Percentiles rank a stretch among this genome's conserved stretches.
These are phyloP conservation scores for Astathelohania contejeani DNA, from an alignment of 371 early-diverging fungal species.

Conservation along the genomic window DNA sequence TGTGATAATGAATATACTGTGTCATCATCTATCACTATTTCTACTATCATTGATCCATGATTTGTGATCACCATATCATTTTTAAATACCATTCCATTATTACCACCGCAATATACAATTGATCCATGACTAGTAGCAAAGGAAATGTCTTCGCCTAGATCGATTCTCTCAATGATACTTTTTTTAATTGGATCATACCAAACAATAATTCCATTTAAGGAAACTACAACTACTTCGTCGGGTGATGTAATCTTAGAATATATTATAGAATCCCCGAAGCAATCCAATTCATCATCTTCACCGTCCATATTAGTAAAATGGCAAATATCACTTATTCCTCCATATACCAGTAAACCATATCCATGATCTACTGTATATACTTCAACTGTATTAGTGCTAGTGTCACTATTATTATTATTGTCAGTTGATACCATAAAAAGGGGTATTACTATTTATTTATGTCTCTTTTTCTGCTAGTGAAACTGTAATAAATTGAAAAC, in stretches of 20 bases:
- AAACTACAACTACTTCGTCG: slow-evolving; percentile 6
- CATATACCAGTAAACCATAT: slow-evolving; percentile 10
- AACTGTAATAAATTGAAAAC: background rate
- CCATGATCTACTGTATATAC: slow-evolving; percentile 26
- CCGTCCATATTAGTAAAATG: slow-evolving; percentile 7
- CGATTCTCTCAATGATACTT: background rate
- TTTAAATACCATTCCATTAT: too few species aligned
- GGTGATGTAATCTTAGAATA: slow-evolving; percentile 31
- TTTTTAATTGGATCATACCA: background rate
- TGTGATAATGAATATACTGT: too few species aligned
- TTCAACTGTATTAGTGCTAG: slow-evolving; percentile 6
- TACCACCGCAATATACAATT: too few species aligned
- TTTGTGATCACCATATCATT: too few species aligned
- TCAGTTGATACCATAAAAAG: background rate
- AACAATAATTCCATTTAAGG: slow-evolving; percentile 19
- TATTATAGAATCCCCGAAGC: slow-evolving; percentile 11
- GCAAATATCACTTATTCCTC: slow-evolving; percentile 23
- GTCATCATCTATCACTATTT: too few species aligned
- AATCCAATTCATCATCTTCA: background rate
- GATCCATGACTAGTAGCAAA: too few species aligned
- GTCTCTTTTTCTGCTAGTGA: background rate
- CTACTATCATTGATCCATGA: too few species aligned
- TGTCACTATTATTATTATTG: background rate
- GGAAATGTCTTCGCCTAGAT: slow-evolving; percentile 28
- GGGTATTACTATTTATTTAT: background rate